These are phyloP conservation scores for Neurospora sp. DNA, from an alignment of 495 filamentous ascomycete genomes.

Conservation along the genomic window DNA sequence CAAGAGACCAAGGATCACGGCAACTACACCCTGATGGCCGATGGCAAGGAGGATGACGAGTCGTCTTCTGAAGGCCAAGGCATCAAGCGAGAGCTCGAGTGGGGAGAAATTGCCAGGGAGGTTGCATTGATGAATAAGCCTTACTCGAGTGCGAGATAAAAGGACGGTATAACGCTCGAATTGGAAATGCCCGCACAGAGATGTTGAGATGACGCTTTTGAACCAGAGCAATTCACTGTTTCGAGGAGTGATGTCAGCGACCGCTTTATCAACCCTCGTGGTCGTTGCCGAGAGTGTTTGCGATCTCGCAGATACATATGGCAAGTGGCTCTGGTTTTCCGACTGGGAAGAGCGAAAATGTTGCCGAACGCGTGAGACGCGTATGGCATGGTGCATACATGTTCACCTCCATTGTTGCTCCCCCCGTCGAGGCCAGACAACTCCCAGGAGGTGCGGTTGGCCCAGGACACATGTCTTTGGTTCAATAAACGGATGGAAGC, in stretches of 20 bases:
- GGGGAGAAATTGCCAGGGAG: conserved; percentile 78
- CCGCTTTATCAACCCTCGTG: neutral
- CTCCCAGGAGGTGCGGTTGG: neutral
- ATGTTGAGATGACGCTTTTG: neutral
- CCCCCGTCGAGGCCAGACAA: neutral
- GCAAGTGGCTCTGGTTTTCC: neutral
- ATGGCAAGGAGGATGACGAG: conserved; percentile 22
- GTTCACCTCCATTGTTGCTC: neutral
- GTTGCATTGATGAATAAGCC: conserved; percentile 93
- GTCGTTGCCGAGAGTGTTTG: neutral
- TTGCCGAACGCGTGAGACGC: neutral
- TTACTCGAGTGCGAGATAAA: conserved; percentile 45
- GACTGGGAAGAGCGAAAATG: neutral
- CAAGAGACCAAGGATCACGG: conserved; percentile 5
- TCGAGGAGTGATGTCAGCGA: neutral
- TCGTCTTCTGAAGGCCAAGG: conserved; percentile 1
- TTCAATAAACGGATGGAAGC: neutral
- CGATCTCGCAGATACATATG: neutral
- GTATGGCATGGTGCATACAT: neutral
- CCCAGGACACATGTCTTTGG: neutral
- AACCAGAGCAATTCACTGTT: neutral
- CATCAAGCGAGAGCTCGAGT: conserved; percentile 71
- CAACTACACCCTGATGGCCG: neutral
- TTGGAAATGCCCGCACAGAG: neutral
- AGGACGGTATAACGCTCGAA: neutral